A percentile compares a stretch with the other conserved stretches of the same genome.
Evolutionary conservation across 176 grass and related monocot genomes (phyloP).

Genomic region (Musa troglodytarum): DNA sequence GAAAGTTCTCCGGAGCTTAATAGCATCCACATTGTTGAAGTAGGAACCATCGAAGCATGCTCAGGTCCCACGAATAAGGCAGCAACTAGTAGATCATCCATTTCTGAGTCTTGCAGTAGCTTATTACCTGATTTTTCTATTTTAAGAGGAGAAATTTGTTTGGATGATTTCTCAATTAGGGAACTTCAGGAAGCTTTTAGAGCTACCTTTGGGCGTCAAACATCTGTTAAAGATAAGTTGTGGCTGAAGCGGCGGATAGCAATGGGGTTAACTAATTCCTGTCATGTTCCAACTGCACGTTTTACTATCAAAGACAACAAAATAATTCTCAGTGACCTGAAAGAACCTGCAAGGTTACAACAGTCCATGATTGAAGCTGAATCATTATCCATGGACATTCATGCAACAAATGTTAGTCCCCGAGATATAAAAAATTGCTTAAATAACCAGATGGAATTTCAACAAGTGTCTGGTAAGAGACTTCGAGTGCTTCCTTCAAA

Average conservation of each 20-base stretch:
- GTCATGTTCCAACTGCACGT: constrained; percentile 61
- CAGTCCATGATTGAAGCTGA: constrained; percentile 22
- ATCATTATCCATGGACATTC: constrained; percentile 31
- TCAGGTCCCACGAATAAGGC: constrained; percentile 35
- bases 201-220: constrained; percentile 82
- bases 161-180: constrained; percentile 87
- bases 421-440: constrained; percentile 32
- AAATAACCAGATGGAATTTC: constrained; percentile 37
- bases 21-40: constrained; percentile 41
- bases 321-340: constrained; percentile 37
- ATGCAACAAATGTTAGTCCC: constrained; percentile 22
- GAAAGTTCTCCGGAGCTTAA: constrained; percentile 51
- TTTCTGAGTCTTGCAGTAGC: constrained; percentile 44
- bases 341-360: constrained; percentile 16
- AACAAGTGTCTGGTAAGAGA: constrained; percentile 44
- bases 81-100: constrained; percentile 29
- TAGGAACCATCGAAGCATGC: constrained; percentile 53
- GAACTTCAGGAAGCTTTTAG: constrained; percentile 94
- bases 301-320: constrained; percentile 79
- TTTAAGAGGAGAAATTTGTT: constrained; percentile 58
- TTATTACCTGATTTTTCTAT: constrained; percentile 84
- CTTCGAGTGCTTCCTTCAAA: constrained; percentile 28
- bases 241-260: constrained; percentile 93
- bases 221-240: constrained; percentile 97
- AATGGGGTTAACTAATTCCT: constrained; percentile 92